Evolutionary conservation across 1,139 yeast species (phyloP), one percentile per base, ranked within the genome.

Genomic region (Suzukiozyma palmioleophila): DNA sequence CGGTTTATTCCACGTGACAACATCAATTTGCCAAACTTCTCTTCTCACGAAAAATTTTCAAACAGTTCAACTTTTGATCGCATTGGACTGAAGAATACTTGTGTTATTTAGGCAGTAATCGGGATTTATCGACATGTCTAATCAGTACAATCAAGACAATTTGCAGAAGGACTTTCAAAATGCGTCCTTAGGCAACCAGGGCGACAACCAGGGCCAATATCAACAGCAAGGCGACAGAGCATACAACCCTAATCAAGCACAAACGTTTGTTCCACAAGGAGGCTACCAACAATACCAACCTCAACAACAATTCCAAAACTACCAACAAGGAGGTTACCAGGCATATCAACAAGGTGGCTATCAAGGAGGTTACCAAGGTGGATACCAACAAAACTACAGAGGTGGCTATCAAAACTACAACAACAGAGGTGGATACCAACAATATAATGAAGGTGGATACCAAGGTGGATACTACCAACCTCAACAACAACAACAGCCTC

Each of bases 91-190:
- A 18, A 18, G 7, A 18, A 7, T 18, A 18, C 22, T 18, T 18
- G 22, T 5, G 22, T 18, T 7, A 18, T 7, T 5, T 18, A 18
- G 22, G 7, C 22, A 18, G 22, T 18, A 18, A 18, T 18, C 22
- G 22, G 22, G 22, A 18, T 18, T 5, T 7, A 18, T 18, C 22
- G 22, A 12, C 32, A 75, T 76, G 81, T 71, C 81, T 39, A 76
- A 72, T 43, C 65, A 66, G 45, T 63, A 64, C 56, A 70, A 64
- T 51, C 69, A 70, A 46, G 80, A 80, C 50, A 69, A 79, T 43
- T 64, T 81, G 66, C 63, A 77, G 39, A 70, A 77, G 48, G 78
- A 77, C 54, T 62, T 81, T 53, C 76, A 74, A 47, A 73, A 77
- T 50, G 59, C 76, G 47, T 64, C 72, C 35, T 47, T 71, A 44